Base-by-base conservation (phyloP, 208 protist genomes). In the Sergeia podlipaevii region DNA sequence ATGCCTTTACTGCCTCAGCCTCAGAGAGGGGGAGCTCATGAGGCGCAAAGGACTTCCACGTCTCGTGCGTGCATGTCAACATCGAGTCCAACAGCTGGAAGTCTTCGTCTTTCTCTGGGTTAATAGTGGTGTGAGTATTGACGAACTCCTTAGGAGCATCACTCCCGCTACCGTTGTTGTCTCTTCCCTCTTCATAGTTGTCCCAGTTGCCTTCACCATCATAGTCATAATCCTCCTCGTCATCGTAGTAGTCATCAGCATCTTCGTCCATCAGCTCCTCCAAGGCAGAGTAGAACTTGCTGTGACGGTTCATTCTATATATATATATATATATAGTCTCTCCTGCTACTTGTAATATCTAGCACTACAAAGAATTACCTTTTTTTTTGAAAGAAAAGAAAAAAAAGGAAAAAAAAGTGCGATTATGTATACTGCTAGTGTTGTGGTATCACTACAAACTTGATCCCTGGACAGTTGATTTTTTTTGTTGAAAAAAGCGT, bases 301-400 rank as follows among this genome's bases (percentile, higher is more conserved):
- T 73, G 60, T 90, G 82, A 11, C 82, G 76, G 57, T 90, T 93
- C 82, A 90, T 90, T 41, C 4, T 42, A 33, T 38, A n/a, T n/a
- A 10, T 10, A 15, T n/a, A 38, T 15, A 38, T 38, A 15, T 10
- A n/a, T 15, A 15, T 10, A 38, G 15, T 38, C 33, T 38, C 15
- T n/a, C 33, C 33, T 10, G 11, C 15, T 15, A 10, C 10, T 15
- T 38, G 33, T 38, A n/a, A 38, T 15, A 15, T 38, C 10, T 38
- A 10, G 11, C 24, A 18, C 17, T 15, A 23, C 6, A 41, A 38
- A 55, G 18, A n/a, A n/a, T 3, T n/a, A 7, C 6, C n/a, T 36
- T 13, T 36, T 26, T 30, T n/a, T n/a, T 13, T 18, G 10, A 4
- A 47, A 20, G n/a, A 33, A 10, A 17, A 23, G 2, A 3, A 65